Percentiles rank a stretch among this genome's conserved stretches.
Evolutionary conservation across 2,329 filamentous ascomycete genomes (phyloP).

Genomic region (Cyphellophora attinorum): DNA sequence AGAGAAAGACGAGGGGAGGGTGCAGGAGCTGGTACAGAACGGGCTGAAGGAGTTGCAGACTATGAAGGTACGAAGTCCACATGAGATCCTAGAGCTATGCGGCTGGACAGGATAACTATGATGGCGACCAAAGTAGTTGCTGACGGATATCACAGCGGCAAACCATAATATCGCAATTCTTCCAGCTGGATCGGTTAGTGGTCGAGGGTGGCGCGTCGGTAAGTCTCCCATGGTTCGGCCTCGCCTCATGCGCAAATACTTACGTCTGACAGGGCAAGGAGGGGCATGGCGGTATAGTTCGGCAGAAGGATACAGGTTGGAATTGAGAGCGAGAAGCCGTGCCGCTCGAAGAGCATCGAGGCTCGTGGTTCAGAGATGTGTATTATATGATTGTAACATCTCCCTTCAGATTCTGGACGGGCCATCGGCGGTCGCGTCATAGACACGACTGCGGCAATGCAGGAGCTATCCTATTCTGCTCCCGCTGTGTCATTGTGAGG

Average conservation of each 20-base stretch:
- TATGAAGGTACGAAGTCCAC: constrained; percentile 65
- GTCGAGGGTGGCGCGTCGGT: constrained; percentile 80
- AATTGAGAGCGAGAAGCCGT: too few relatives aligned
- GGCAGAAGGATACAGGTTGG: constrained; percentile 72
- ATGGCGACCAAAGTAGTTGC: constrained; percentile 5
- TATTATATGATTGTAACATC: too few relatives aligned
- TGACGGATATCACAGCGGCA: constrained; percentile 62
- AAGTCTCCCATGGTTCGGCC: constrained; percentile 23
- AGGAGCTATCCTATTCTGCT: too few relatives aligned
- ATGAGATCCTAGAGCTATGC: background rate
- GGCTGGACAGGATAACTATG: background rate
- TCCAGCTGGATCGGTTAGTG: constrained; percentile 80
- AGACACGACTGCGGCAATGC: too few relatives aligned
- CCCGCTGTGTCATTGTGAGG: too few relatives aligned
- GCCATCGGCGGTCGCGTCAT: too few relatives aligned
- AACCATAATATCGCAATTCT: constrained; percentile 91
- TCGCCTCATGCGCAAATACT: constrained; percentile 10
- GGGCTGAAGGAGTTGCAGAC: constrained; percentile 78
- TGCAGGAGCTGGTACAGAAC: constrained; percentile 84
- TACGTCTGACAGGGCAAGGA: constrained; percentile 53
- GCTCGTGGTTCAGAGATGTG: too few relatives aligned
- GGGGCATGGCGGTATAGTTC: constrained; percentile 55
- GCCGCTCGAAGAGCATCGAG: too few relatives aligned
- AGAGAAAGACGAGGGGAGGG: constrained; percentile 61
- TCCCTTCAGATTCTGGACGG: too few relatives aligned